A percentile compares a stretch with the other conserved stretches of the same genome.
These are phyloP conservation scores for Paecilomyces formosus DNA, from an alignment of 2,329 filamentous ascomycete genomes.

Conservation along the genomic window DNA sequence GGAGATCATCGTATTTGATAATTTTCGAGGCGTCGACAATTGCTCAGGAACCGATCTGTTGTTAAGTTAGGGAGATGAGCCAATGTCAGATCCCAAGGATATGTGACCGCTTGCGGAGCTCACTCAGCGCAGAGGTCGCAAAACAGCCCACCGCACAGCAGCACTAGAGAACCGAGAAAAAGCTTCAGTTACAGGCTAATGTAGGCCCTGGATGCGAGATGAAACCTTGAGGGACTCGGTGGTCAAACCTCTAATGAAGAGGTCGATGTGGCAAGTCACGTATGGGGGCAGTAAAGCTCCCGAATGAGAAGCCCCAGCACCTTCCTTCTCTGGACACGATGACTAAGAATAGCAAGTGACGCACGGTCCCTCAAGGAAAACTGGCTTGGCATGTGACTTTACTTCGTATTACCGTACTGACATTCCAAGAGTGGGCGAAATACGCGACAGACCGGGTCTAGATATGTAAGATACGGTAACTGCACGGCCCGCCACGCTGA, in stretches of 20 bases:
- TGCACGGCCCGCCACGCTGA: neutral
- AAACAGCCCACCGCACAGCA: no score
- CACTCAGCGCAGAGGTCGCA: neutral
- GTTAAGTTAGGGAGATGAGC: no score
- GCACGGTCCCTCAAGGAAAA: neutral
- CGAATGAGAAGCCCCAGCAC: neutral
- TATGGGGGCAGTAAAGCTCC: neutral
- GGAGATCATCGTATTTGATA: no score
- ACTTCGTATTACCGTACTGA: neutral
- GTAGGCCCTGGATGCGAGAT: neutral
- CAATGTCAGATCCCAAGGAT: neutral
- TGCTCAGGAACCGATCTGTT: no score
- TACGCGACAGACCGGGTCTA: neutral
- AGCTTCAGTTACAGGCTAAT: neutral
- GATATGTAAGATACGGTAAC: neutral
- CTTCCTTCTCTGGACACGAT: neutral
- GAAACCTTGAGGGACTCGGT: neutral
- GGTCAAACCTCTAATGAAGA: neutral
- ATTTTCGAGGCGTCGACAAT: no score
- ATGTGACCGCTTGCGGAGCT: neutral
- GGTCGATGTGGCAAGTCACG: neutral
- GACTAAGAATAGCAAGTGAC: neutral
- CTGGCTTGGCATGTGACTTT: neutral
- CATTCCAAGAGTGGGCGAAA: neutral
- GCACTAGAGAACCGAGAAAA: neutral